A percentile compares a stretch with the other conserved stretches of the same genome.
Conservation (phyloP, 2,329 filamentous ascomycete genomes). For the Penicillium thymicola region DNA sequence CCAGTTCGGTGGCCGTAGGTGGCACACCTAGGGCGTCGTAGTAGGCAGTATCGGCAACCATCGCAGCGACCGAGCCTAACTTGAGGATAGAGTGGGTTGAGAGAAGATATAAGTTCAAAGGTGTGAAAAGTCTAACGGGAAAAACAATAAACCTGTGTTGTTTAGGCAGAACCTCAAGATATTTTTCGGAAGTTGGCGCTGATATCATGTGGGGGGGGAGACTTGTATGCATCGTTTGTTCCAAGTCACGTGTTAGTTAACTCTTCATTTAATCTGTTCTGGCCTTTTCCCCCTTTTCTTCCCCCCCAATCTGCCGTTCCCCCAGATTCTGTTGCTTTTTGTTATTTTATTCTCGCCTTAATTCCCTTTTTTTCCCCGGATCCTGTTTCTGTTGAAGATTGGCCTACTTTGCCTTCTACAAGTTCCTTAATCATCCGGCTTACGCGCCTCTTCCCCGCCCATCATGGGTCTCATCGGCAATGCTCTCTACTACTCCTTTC, state of each 20-base stretch:
- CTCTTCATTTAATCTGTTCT: slow-evolving; percentile 14
- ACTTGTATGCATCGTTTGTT: slow-evolving; percentile 6
- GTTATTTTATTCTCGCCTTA: slow-evolving; percentile 5
- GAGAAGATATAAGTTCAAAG: background rate
- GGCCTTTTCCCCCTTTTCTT: slow-evolving; percentile 18
- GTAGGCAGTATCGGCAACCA: slow-evolving; percentile 86
- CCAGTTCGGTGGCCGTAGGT: slow-evolving; percentile 79
- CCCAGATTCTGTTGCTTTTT: slow-evolving; percentile 8
- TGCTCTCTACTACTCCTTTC: slow-evolving; percentile 68
- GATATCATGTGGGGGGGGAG: slow-evolving; percentile 11
- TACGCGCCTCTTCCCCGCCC: slow-evolving; percentile 12
- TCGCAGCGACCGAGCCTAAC: slow-evolving; percentile 34
- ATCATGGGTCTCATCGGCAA: slow-evolving; percentile 46
- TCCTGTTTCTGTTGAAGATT: background rate
- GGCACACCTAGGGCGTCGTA: slow-evolving; percentile 83
- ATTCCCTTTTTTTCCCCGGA: slow-evolving; percentile 9
- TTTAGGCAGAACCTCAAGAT: slow-evolving; percentile 21
- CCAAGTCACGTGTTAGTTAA: slow-evolving; percentile 3
- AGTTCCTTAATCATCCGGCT: background rate
- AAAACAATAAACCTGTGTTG: slow-evolving; percentile 8
- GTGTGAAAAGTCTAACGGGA: background rate
- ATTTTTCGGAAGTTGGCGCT: slow-evolving; percentile 8
- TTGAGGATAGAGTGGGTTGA: background rate
- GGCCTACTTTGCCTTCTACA: background rate
- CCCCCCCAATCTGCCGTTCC: slow-evolving; percentile 7